phyloP scores from a whole-genome alignment of 331 rosid species.

The Acacia pycnantha region DNA sequence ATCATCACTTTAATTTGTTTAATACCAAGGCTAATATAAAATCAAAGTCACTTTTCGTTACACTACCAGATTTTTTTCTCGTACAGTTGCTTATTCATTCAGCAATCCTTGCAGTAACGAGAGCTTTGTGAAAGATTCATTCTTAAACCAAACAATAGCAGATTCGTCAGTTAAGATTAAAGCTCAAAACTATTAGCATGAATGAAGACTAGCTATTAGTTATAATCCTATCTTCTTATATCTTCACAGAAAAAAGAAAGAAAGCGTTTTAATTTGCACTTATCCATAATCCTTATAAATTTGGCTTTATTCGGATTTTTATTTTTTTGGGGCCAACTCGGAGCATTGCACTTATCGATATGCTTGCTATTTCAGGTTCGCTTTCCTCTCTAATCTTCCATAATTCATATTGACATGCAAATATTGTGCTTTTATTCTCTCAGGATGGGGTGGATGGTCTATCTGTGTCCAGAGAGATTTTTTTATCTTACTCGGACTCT shows the following conservation, averaged over 20 bases:
- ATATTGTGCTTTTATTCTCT: background rate
- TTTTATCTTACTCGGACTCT: background rate
- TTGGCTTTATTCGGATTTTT: background rate
- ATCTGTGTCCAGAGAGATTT: background rate
- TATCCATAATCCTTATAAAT: background rate
- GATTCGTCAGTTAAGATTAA: background rate
- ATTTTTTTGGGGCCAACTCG: background rate
- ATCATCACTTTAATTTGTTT: background rate
- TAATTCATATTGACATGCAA: background rate
- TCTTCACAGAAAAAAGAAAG: background rate
- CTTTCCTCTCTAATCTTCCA: conserved; percentile 7
- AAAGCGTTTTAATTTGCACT: background rate
- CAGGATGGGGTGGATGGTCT: background rate
- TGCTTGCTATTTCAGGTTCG: background rate
- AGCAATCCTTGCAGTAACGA: background rate
- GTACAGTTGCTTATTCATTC: background rate
- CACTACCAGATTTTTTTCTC: background rate
- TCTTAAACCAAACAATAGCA: background rate
- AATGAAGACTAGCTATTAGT: background rate
- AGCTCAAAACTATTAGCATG: background rate
- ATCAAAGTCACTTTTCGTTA: background rate
- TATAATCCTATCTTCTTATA: background rate
- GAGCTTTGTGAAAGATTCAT: background rate
- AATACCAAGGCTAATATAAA: background rate
- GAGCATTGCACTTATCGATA: background rate